These are phyloP conservation scores for Brettanomyces naardenensis DNA, from an alignment of 805 yeast genomes.

Conservation along the genomic window DNA sequence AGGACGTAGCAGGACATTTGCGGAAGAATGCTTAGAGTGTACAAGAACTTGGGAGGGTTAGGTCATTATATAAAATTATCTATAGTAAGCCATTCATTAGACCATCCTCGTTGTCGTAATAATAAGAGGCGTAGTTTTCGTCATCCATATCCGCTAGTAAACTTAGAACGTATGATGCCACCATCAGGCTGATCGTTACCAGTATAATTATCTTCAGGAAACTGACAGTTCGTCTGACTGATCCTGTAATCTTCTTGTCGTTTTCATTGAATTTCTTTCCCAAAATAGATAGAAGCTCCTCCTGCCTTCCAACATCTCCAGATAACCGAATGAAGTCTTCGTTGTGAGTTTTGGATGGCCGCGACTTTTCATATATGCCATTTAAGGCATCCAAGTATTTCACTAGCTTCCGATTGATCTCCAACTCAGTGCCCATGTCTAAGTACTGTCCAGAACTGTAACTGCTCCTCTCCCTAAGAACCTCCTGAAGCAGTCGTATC, in stretches of 20 bases:
- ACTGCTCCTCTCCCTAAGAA: conserved; percentile 5
- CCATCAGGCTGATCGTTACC: neutral
- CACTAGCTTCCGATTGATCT: conserved; percentile 6
- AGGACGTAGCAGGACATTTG: conserved; percentile 8
- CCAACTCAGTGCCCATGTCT: conserved; percentile 3
- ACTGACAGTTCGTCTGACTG: neutral
- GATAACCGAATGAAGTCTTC: conserved; percentile 3
- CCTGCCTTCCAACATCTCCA: conserved; percentile 11
- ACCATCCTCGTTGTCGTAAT: conserved; percentile 1
- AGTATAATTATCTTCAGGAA: neutral
- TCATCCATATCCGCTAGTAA: conserved; percentile 3
- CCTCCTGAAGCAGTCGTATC: conserved; percentile 1
- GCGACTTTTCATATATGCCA: neutral
- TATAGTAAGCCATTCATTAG: neutral
- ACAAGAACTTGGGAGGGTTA: conserved; percentile 25
- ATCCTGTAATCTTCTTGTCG: neutral
- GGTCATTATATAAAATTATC: neutral
- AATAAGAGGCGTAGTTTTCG: neutral
- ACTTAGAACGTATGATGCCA: conserved; percentile 1
- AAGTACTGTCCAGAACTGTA: neutral
- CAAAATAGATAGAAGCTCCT: conserved; percentile 7
- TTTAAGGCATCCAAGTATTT: conserved; percentile 4
- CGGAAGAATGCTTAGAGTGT: conserved; percentile 23
- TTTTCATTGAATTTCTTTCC: conserved; percentile 8
- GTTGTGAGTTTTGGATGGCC: neutral